A percentile compares a stretch with the other conserved stretches of the same genome.
These are phyloP conservation scores for Malassezia restricta DNA, from an alignment of 1,284 basidiomycete species.

Conservation along the genomic window DNA sequence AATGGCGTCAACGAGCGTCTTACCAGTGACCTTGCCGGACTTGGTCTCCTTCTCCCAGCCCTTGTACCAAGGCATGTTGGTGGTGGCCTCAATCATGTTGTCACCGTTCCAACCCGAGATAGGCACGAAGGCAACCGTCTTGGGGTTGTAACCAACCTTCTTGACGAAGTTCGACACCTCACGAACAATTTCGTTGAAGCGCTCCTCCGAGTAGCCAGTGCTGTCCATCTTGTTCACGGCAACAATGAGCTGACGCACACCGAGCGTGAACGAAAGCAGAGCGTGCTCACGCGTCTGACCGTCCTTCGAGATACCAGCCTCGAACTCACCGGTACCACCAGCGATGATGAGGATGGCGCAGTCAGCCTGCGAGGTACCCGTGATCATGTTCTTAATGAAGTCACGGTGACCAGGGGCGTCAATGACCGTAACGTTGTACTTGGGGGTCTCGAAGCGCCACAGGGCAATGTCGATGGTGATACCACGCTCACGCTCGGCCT, in stretches of 20 bases:
- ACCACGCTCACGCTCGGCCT: constrained; percentile 97
- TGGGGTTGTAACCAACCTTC: constrained; percentile 99
- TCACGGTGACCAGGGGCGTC: constrained; percentile 99
- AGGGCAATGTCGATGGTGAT: constrained; percentile 98
- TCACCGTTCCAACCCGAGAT: constrained; percentile 99
- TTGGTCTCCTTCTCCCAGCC: constrained; percentile 65
- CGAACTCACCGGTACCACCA: constrained; percentile 98
- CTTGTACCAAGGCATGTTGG: constrained; percentile 98
- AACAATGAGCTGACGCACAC: constrained; percentile 99
- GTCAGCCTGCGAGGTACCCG: constrained; percentile 97
- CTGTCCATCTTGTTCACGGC: constrained; percentile 99
- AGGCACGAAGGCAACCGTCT: constrained; percentile 93
- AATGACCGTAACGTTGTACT: constrained; percentile 61
- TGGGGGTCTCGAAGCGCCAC: constrained; percentile 47
- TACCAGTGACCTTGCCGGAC: constrained; percentile 80
- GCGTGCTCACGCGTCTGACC: constrained; percentile 99
- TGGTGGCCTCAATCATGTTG: constrained; percentile 86
- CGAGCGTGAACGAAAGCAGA: constrained; percentile 97
- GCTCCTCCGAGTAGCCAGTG: constrained; percentile 95
- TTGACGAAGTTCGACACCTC: constrained; percentile 99
- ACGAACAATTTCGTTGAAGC: constrained; percentile 99
- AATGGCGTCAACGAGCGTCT: constrained; percentile 98
- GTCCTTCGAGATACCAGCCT: constrained; percentile 99
- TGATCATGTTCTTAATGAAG: constrained; percentile 79
- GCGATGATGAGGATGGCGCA: constrained; percentile 99